Percentiles rank a stretch among this genome's conserved stretches.
These are phyloP conservation scores for Chenopodium berlandieri DNA, from an alignment of 148 eudicot species.

Conservation along the genomic window DNA sequence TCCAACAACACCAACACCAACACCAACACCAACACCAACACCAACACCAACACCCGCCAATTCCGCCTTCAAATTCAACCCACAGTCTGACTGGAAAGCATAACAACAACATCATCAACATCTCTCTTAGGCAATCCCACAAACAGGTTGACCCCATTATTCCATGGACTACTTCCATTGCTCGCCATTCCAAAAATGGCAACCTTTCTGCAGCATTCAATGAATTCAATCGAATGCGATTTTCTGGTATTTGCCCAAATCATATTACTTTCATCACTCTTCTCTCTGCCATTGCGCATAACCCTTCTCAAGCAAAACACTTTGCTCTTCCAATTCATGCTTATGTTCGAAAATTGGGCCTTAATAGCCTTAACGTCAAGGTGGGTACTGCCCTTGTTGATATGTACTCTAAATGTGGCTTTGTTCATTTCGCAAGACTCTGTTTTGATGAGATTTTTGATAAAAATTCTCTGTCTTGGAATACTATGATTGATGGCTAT, in stretches of 20 bases:
- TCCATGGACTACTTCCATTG: conserved; percentile 62
- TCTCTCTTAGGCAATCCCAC: conserved; percentile 17
- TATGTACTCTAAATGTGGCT: conserved; percentile 56
- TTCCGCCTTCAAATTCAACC: conserved; percentile 4
- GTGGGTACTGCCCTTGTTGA: conserved; percentile 64
- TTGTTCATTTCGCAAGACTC: conserved; percentile 44
- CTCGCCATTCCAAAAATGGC: conserved; percentile 53
- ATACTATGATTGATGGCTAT: conserved; percentile 68
- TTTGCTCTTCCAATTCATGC: conserved; percentile 52
- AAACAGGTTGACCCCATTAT: conserved; percentile 45
- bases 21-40: not conserved
- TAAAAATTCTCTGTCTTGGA: conserved; percentile 72
- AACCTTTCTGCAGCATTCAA: conserved; percentile 41
- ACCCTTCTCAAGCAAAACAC: conserved; percentile 29
- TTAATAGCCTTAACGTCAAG: conserved; percentile 47
- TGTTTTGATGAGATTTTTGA: conserved; percentile 44
- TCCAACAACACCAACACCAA: too few relatives aligned
- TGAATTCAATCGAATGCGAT: conserved; percentile 52
- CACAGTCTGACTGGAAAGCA: conserved; percentile 12
- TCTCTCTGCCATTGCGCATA: conserved; percentile 58
- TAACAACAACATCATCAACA: not conserved
- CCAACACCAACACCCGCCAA: conserved; percentile 13
- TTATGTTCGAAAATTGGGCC: conserved; percentile 50
- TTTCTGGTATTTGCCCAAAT: conserved; percentile 53
- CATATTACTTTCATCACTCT: conserved; percentile 66